A percentile compares a stretch with the other conserved stretches of the same genome.
Conservation (phyloP, 345 rosid genomes). For the Capsella bursapastoris region DNA sequence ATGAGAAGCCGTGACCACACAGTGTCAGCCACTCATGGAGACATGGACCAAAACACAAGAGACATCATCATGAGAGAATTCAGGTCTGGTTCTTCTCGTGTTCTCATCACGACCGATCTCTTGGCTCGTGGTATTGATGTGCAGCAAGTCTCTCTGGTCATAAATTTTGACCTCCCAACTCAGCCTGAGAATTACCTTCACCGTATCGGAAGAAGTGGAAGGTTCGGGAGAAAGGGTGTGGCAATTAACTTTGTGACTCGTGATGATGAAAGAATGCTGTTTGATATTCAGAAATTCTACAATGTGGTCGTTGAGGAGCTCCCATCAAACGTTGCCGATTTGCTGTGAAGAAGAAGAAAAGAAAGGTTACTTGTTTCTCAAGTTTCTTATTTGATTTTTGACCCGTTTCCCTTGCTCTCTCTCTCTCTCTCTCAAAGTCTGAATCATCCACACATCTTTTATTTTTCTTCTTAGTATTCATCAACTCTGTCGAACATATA, state of each 20-base stretch:
- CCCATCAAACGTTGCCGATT: slow-evolving; percentile 54
- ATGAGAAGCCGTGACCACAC: slow-evolving; percentile 60
- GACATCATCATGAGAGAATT: slow-evolving; percentile 61
- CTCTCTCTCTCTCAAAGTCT: not conserved
- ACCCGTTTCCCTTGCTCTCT: slow-evolving; percentile 18
- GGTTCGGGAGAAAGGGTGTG: slow-evolving; percentile 59
- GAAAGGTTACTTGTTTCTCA: slow-evolving; percentile 38
- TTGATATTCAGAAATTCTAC: slow-evolving; percentile 59
- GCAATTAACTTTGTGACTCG: slow-evolving; percentile 57
- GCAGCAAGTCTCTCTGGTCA: slow-evolving; percentile 61
- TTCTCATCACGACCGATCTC: slow-evolving; percentile 63
- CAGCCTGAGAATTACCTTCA: slow-evolving; percentile 65
- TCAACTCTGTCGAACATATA: slow-evolving; percentile 38
- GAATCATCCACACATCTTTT: slow-evolving; percentile 19
- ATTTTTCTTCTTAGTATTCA: slow-evolving; percentile 20
- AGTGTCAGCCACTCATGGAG: slow-evolving; percentile 61
- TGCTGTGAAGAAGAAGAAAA: slow-evolving; percentile 44
- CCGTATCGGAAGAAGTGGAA: slow-evolving; percentile 58
- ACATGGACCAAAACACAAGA: slow-evolving; percentile 64
- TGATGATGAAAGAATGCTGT: slow-evolving; percentile 56
- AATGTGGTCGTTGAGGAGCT: slow-evolving; percentile 57
- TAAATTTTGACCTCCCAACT: slow-evolving; percentile 60
- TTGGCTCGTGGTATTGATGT: slow-evolving; percentile 64
- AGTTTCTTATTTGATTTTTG: slow-evolving; percentile 40
- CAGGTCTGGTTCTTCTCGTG: slow-evolving; percentile 61